Conservation (phyloP, 2,329 filamentous ascomycete species). For the Botrytis sinoallii region DNA sequence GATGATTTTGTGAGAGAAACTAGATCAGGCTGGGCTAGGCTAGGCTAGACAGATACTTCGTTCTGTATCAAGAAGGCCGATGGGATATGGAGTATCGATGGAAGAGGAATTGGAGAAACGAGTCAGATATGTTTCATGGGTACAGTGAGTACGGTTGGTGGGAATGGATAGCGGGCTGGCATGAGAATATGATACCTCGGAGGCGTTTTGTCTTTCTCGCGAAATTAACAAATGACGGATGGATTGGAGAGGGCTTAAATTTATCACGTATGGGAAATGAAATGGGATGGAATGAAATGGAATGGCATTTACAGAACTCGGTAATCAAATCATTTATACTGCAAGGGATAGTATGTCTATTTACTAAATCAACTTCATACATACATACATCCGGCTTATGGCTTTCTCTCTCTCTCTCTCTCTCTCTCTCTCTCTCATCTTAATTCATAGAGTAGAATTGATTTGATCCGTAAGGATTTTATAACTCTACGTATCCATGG, state of each 20-base stretch:
- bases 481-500: no score
- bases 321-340: background rate
- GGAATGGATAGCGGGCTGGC: background rate
- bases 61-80: background rate
- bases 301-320: background rate
- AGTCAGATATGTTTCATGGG: background rate
- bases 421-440: background rate
- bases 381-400: background rate
- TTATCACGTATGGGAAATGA: background rate
- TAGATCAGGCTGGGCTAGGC: background rate
- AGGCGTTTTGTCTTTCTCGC: slow-evolving; percentile 8
- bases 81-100: background rate
- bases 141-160: background rate
- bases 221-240: background rate
- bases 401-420: background rate
- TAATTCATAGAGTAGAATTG: background rate
- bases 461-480: no score
- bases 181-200: slow-evolving; percentile 9
- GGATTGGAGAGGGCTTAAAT: background rate
- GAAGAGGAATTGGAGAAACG: background rate
- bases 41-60: background rate
- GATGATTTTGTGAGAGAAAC: background rate
- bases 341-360: background rate
- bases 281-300: background rate
- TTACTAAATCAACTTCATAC: background rate